Conservation (phyloP, 2,329 filamentous ascomycete species). For the Alternaria angustiovoidea region DNA sequence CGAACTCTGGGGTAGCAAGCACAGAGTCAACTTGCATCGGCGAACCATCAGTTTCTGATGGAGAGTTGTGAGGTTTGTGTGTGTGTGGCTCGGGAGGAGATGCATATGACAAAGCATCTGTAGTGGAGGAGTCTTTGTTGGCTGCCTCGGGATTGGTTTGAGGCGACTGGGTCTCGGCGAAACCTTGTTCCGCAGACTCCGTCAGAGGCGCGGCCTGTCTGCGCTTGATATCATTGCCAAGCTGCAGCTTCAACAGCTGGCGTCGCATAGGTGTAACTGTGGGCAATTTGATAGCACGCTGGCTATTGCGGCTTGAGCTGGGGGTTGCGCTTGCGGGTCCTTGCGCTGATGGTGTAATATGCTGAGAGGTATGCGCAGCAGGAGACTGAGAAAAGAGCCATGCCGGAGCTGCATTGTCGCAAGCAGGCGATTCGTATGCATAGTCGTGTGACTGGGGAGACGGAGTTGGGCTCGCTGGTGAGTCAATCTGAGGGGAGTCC, state of each 20-base stretch:
- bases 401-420: constrained; percentile 2
- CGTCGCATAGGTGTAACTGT: constrained; percentile 19
- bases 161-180: constrained; percentile 10
- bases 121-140: constrained; percentile 19
- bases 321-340: background rate
- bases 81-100: background rate
- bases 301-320: background rate
- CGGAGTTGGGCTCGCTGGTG: background rate
- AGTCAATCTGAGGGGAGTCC: constrained; percentile 8
- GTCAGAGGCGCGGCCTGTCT: constrained; percentile 1
- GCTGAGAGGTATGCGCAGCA: background rate
- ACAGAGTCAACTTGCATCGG: background rate
- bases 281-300: background rate
- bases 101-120: constrained; percentile 8
- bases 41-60: background rate
- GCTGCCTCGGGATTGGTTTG: constrained; percentile 10
- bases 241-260: constrained; percentile 19
- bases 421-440: background rate
- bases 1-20: background rate
- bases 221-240: constrained; percentile 15
- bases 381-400: background rate
- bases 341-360: background rate
- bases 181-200: constrained; percentile 15
- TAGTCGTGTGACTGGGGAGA: background rate
- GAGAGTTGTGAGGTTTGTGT: background rate